phyloP scores from a whole-genome alignment of 805 yeast genomes.

The Metschnikowia similis region DNA sequence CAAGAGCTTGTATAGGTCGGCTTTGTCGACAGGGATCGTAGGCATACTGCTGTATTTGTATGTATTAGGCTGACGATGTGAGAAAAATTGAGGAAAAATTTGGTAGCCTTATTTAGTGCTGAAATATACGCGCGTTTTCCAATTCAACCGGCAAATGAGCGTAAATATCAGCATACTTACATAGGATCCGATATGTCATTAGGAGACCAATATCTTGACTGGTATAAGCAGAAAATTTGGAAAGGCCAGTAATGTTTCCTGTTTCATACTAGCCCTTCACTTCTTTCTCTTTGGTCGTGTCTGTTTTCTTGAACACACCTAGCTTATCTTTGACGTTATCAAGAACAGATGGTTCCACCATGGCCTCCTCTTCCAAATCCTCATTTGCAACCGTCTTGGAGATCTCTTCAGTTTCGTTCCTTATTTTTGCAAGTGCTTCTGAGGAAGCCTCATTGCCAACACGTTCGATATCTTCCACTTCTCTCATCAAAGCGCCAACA shows the following conservation, averaged over 20 bases:
- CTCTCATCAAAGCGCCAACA: conserved; percentile 39
- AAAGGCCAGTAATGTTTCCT: neutral
- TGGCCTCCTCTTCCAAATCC: conserved; percentile 12
- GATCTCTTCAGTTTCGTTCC: conserved; percentile 5
- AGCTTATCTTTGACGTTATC: conserved; percentile 5
- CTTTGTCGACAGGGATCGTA: conserved; percentile 92
- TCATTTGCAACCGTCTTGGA: conserved; percentile 8
- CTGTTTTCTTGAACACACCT: neutral
- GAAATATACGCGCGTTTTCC: conserved; percentile 10
- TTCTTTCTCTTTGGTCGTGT: neutral
- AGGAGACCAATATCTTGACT: neutral
- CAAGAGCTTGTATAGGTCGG: conserved; percentile 78
- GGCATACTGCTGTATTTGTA: conserved; percentile 59
- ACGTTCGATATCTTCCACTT: conserved; percentile 42
- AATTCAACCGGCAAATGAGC: neutral
- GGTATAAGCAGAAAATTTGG: no score
- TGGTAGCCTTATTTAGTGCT: conserved; percentile 11
- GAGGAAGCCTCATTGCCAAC: conserved; percentile 22
- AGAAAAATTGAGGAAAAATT: conserved; percentile 12
- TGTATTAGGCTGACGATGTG: conserved; percentile 1
- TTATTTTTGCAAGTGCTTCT: conserved; percentile 6
- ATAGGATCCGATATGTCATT: neutral
- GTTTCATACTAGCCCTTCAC: neutral
- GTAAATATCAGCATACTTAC: conserved; percentile 3
- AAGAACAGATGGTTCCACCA: conserved; percentile 5